Conservation (phyloP, 768 basidiomycete genomes). For the Hypsizygus marmoreus region DNA sequence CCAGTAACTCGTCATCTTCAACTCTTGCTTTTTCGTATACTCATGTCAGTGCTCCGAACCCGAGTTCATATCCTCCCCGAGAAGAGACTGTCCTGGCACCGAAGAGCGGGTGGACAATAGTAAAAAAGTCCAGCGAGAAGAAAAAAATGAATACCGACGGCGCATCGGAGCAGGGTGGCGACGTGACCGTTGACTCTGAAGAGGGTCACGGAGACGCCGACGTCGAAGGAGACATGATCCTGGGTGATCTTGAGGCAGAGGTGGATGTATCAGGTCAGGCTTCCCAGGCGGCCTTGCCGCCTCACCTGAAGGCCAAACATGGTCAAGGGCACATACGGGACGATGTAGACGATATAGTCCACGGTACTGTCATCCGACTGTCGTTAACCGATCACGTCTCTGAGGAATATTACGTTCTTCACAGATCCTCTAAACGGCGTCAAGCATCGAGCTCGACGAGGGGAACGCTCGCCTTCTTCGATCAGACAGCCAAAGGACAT, state of each 20-base stretch:
- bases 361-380: conserved; percentile 50
- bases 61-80: conserved; percentile 72
- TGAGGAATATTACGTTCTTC: conserved; percentile 26
- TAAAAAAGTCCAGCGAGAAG: conserved; percentile 42
- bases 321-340: conserved; percentile 55
- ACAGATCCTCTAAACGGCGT: conserved; percentile 64
- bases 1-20: conserved; percentile 57
- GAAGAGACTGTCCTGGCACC: conserved; percentile 40
- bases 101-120: conserved; percentile 79
- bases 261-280: conserved; percentile 25
- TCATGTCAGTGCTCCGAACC: conserved; percentile 72
- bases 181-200: conserved; percentile 24
- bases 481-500: conserved; percentile 24
- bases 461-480: conserved; percentile 33
- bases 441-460: conserved; percentile 42
- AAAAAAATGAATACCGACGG: conserved; percentile 19
- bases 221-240: conserved; percentile 74
- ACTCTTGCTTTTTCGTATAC: conserved; percentile 82
- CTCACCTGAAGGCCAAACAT: conserved; percentile 42
- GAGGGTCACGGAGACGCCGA: conserved; percentile 54
- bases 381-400: conserved; percentile 13
- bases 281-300: conserved; percentile 24
- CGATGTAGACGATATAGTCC: conserved; percentile 75
- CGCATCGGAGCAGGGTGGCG: conserved; percentile 11
- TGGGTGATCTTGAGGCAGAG: conserved; percentile 75